Evolutionary conservation across 2,329 filamentous ascomycete genomes (phyloP), one percentile per base, ranked within the genome.

Genomic region (Claviceps sp.): DNA sequence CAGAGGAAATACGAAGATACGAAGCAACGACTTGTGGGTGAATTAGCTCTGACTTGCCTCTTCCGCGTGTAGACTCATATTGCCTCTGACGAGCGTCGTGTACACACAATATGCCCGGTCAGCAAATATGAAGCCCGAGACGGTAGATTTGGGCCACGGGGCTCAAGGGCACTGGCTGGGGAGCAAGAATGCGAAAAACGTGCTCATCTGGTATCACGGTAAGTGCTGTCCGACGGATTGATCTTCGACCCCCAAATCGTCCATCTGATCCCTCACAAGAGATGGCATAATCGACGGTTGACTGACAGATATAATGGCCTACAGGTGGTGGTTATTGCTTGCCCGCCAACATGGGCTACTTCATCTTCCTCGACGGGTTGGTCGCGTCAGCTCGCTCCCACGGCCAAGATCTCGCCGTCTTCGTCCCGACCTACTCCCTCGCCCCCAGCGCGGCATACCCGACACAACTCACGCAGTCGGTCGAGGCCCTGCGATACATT

Each of bases 141-240:
- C 56, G 14, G 58, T 60, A 11, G 56, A 56, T 37, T 44, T 59
- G 20, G 52, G 43, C 1, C 26, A 58, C 42, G 57, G 57, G 5
- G 56, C 54, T 0, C 46, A 55, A 42, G 58, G 56, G 3, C 58
- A 60, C 52, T 60, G 58, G 58, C 50, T 60, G 7, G 58, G 58
- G 3, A 50, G 54, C 48, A 56, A 54, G 38, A 46, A 56, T 43
- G 57, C 58, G 4, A 53, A 54, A 24, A 55, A 57, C 5, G 58
- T 60, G 3, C 44, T 60, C 14, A 55, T 60, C 26, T 60, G 58
- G 58, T 60, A 55, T 48, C 58, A 60, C 18, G 58, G 58, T 59
- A 52, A 24, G 55, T 30, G 37, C 3, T 30, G 6, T 41, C 7
- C n/a, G n/a, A 41, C 30, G 38, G 8, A 11, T 44, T 26, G 2